Percentiles rank a stretch among this genome's conserved stretches.
Conservation (phyloP, 2,329 filamentous ascomycete species). For the Fusarium robinianum region DNA sequence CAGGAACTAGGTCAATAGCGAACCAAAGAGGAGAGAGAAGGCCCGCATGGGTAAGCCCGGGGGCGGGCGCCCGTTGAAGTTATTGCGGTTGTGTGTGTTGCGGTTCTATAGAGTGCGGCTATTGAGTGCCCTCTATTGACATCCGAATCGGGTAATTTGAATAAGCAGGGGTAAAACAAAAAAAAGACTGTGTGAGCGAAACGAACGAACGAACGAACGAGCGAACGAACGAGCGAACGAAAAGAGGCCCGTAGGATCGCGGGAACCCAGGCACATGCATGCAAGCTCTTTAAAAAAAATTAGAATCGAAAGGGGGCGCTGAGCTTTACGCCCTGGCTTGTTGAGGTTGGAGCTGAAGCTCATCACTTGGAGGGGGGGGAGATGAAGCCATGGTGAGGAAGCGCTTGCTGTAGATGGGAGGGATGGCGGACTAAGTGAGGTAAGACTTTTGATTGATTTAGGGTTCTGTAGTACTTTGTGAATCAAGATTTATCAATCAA, state of each 20-base stretch:
- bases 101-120: constrained; percentile 30
- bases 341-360: neutral
- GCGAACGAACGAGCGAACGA: neutral
- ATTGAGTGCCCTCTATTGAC: constrained; percentile 44
- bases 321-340: constrained; percentile 8
- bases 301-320: neutral
- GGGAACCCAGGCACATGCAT: too few species aligned
- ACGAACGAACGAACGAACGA: too few species aligned
- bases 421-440: too few species aligned
- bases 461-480: too few species aligned
- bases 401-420: neutral
- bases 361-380: neutral
- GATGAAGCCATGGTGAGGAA: constrained; percentile 1
- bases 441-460: too few species aligned
- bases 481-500: too few species aligned
- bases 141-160: constrained; percentile 38
- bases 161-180: too few species aligned
- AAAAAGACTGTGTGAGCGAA: too few species aligned
- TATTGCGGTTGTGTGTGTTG: too few species aligned
- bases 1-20: neutral
- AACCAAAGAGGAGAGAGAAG: neutral
- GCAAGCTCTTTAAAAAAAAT: constrained; percentile 1
- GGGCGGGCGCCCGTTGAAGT: too few species aligned
- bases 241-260: neutral
- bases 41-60: neutral